These are phyloP conservation scores for Phytopythium delawarense DNA, from an alignment of 352 stramenopile genomes.

Conservation along the genomic window DNA sequence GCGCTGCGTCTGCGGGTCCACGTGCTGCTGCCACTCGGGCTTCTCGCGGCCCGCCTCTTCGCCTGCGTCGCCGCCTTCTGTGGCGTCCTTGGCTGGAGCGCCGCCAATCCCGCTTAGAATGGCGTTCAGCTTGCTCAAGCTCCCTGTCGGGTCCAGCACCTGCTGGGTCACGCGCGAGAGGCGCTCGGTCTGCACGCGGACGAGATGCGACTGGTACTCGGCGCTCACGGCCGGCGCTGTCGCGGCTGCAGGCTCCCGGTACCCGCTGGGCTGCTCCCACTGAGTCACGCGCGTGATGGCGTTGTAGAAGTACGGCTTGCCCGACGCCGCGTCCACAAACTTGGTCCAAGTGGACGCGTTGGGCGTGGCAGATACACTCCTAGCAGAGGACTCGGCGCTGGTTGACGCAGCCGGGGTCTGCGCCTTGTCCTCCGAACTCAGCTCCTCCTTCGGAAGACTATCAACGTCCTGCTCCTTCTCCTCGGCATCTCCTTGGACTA, in stretches of 20 bases:
- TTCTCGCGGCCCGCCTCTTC: constrained; percentile 12
- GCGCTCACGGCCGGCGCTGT: constrained; percentile 16
- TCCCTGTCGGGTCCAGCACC: constrained; percentile 63
- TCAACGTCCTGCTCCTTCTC: not conserved
- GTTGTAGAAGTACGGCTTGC: constrained; percentile 78
- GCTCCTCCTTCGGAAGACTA: not conserved
- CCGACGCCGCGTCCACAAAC: constrained; percentile 57
- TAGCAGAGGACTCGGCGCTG: not conserved
- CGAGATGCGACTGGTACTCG: constrained; percentile 73
- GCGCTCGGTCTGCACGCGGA: constrained; percentile 42
- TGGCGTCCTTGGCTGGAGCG: not conserved
- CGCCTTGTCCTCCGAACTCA: not conserved
- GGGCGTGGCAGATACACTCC: not conserved
- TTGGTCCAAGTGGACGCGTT: constrained; percentile 46
- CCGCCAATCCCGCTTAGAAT: constrained; percentile 59
- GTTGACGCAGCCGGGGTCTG: not conserved
- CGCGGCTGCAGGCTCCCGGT: constrained; percentile 25
- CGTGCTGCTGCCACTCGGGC: constrained; percentile 80
- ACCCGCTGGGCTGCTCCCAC: constrained; percentile 60
- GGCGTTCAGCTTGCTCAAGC: constrained; percentile 63
- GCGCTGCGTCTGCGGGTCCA: constrained; percentile 70
- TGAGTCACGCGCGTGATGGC: constrained; percentile 54
- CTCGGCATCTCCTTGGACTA: constrained; percentile 1
- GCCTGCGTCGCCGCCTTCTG: constrained; percentile 5
- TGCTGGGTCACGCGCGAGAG: constrained; percentile 54